A percentile compares a stretch with the other conserved stretches of the same genome.
These are phyloP conservation scores for Dissophora ornata DNA, from an alignment of 192 early-diverging fungal genomes.

Conservation along the genomic window DNA sequence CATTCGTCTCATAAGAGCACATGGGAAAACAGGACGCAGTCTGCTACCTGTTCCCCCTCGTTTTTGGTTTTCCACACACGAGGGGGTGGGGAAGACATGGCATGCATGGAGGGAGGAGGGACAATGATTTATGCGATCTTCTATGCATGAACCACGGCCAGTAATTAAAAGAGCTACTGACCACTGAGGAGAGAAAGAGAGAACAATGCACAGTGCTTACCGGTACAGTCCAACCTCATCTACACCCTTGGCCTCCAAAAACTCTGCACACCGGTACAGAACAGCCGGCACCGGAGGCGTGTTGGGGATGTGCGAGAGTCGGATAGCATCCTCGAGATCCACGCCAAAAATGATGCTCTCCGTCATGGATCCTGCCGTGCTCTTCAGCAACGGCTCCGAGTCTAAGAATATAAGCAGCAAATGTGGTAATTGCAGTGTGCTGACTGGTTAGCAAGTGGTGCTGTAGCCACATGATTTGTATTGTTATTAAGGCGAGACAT, in stretches of 20 bases:
- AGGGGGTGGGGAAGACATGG: no score
- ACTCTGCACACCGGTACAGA: conserved; percentile 45
- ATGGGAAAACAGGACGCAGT: not conserved
- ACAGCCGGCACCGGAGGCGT: conserved; percentile 50
- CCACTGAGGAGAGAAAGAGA: not conserved
- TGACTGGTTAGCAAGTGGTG: no score
- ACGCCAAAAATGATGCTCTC: conserved; percentile 31
- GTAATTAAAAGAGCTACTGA: not conserved
- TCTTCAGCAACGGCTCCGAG: conserved; percentile 35
- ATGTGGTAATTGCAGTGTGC: no score
- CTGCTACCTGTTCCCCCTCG: not conserved
- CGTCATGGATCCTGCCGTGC: not conserved
- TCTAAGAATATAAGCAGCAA: conserved; percentile 8
- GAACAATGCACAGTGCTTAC: conserved; percentile 18
- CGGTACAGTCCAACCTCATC: conserved; percentile 53
- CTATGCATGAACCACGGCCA: conserved; percentile 4
- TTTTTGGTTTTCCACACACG: no score
- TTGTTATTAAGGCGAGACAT: not conserved
- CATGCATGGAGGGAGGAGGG: not conserved
- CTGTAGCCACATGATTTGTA: no score
- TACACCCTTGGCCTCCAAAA: conserved; percentile 40
- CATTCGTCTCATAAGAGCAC: not conserved
- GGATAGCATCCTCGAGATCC: conserved; percentile 35
- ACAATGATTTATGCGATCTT: conserved; percentile 15
- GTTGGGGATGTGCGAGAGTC: conserved; percentile 30